Evolutionary conservation across 768 basidiomycete genomes (phyloP).

Genomic region (Hygrophoropsis aurantiaca): DNA sequence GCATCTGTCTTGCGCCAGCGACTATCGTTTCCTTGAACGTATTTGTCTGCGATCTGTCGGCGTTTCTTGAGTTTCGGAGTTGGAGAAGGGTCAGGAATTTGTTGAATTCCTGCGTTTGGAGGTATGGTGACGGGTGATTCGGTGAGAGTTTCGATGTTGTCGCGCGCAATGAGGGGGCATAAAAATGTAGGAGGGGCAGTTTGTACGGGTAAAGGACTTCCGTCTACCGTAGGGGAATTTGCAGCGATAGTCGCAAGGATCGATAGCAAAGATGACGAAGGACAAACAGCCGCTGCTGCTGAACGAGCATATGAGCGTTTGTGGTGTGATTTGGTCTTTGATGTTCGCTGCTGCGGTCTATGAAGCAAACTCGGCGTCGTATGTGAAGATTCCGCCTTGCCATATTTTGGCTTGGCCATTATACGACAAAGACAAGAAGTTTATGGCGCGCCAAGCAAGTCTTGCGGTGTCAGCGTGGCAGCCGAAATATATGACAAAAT

Average conservation of each 20-base stretch:
- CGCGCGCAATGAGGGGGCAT: conserved; percentile 47
- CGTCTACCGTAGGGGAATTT: conserved; percentile 44
- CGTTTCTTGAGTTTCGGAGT: conserved; percentile 1
- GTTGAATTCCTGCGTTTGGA: background rate
- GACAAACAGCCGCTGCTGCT: conserved; percentile 24
- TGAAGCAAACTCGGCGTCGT: conserved; percentile 5
- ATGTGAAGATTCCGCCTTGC: conserved; percentile 19
- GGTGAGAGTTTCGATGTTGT: conserved; percentile 7
- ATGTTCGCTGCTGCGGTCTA: background rate
- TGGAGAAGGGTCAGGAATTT: conserved; percentile 12
- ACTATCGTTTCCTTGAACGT: conserved; percentile 50
- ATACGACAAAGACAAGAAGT: conserved; percentile 34
- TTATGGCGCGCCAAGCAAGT: conserved; percentile 33
- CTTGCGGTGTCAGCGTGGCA: conserved; percentile 33
- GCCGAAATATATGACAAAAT: conserved; percentile 7
- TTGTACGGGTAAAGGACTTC: conserved; percentile 39
- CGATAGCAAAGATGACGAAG: conserved; percentile 54
- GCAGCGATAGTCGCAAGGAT: conserved; percentile 57
- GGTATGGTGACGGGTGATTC: background rate
- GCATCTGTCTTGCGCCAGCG: conserved; percentile 53
- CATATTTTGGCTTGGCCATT: conserved; percentile 57
- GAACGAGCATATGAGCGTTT: conserved; percentile 17
- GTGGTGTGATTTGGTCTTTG: conserved; percentile 6
- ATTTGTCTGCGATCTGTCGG: conserved; percentile 52
- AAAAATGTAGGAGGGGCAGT: conserved; percentile 55